Evolutionary conservation across 306 rosid genomes (phyloP), one percentile per base, ranked within the genome.

Genomic region (Quercus rubra): DNA sequence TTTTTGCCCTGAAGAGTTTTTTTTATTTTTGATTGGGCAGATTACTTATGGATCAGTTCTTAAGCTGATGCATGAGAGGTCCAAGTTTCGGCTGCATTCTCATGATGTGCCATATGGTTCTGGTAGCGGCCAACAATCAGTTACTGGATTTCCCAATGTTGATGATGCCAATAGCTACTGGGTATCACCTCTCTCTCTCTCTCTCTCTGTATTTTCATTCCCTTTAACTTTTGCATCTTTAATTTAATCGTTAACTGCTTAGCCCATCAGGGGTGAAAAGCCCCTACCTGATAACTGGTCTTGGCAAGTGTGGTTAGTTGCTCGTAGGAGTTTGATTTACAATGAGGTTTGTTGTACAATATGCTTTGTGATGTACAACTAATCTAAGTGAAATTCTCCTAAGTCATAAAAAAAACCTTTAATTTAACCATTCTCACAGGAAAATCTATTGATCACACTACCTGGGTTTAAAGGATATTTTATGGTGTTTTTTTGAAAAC

Each of bases 121-220:
- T 78, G 99, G 99, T 3, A 96, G 99, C 80, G 99, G 99, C n/a
- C 99, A 96, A 77, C 98, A 96, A 82, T 96, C 99, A 0, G 96
- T 96, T 66, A 96, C 99, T 27, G 97, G 99, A 18, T 96, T 89
- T 81, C 97, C 94, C 13, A 83, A 31, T 35, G 94, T 96, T 19
- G 98, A 96, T 14, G 99, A 96, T 89, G 18, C 94, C 74, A 96
- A 93, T 75, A 96, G 99, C 88, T 96, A 96, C 77, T 96, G 99
- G 99, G 99, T 93, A 90, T 49, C 13, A 18, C 23, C 38, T 46
- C 9, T 52, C 23, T 23, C 23, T 23, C 20, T 30, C 33, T 57
- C 35, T 63, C 13, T 46, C 4, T 49, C 0, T 49, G 1, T 46
- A 46, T 49, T 10, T 49, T 10, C 54, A 49, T 49, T 49, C 5